A percentile compares a stretch with the other conserved stretches of the same genome.
Evolutionary conservation across 164 flowering plant genomes (phyloP).

Genomic region (Liquidambar formosana): DNA sequence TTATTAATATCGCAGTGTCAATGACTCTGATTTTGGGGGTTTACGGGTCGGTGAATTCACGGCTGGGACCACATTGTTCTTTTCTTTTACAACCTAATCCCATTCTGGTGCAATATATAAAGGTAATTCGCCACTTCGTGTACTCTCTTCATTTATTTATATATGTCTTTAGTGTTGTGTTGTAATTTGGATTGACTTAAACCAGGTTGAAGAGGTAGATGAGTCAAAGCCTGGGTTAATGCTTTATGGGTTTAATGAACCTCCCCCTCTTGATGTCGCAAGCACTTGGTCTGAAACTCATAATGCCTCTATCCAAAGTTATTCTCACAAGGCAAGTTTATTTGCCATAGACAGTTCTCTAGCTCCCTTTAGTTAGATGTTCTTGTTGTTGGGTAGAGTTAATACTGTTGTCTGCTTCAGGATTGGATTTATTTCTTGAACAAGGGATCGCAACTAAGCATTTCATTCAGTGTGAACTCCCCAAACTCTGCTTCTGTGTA

Average conservation of each 20-base stretch:
- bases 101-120: constrained; percentile 44
- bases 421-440: constrained; percentile 53
- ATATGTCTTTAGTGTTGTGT: neutral
- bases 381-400: neutral
- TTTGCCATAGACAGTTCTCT: neutral
- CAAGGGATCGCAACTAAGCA: constrained; percentile 43
- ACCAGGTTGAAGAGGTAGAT: constrained; percentile 41
- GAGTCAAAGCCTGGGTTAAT: constrained; percentile 23
- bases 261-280: constrained; percentile 49
- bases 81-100: constrained; percentile 43
- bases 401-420: constrained; percentile 24
- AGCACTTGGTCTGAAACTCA: constrained; percentile 36
- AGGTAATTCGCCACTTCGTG: constrained; percentile 29
- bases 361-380: neutral
- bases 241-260: constrained; percentile 45
- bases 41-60: constrained; percentile 39
- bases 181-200: constrained; percentile 2
- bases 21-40: constrained; percentile 55
- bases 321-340: constrained; percentile 44
- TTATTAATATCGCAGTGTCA: constrained; percentile 37
- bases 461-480: constrained; percentile 42
- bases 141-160: neutral
- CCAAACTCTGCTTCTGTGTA: constrained; percentile 30
- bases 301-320: constrained; percentile 25
- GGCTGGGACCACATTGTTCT: constrained; percentile 55